Evolutionary conservation across 2,329 filamentous ascomycete species (phyloP).

Genomic region (Colletotrichum graminicola): DNA sequence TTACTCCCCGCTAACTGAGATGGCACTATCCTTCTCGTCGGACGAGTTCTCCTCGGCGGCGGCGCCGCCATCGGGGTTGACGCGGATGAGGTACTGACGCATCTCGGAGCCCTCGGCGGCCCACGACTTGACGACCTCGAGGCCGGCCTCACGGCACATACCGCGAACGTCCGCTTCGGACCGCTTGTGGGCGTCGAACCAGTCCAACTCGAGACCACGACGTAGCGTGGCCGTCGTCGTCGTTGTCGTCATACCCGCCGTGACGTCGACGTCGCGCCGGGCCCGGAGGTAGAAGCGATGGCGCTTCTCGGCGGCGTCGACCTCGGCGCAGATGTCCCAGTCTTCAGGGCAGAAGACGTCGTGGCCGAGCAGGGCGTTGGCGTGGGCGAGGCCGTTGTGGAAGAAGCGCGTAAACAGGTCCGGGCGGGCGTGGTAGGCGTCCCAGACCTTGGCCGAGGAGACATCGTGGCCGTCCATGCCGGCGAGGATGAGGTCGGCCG

Average conservation of each 20-base stretch:
- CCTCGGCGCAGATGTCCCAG: constrained; percentile 54
- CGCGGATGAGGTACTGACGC: constrained; percentile 52
- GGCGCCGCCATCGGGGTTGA: constrained; percentile 44
- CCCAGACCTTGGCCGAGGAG: constrained; percentile 55
- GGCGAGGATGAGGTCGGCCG: constrained; percentile 53
- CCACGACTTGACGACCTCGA: constrained; percentile 54
- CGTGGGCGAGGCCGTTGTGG: constrained; percentile 54
- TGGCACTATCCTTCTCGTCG: constrained; percentile 55
- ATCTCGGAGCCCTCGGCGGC: constrained; percentile 55
- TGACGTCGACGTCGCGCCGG: constrained; percentile 45
- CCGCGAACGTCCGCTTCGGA: constrained; percentile 51
- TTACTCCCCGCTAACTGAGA: constrained; percentile 21
- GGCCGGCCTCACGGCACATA: constrained; percentile 56
- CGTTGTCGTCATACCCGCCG: constrained; percentile 28
- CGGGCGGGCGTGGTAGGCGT: constrained; percentile 54
- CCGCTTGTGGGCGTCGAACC: constrained; percentile 60
- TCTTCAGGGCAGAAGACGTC: constrained; percentile 53
- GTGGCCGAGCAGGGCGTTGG: constrained; percentile 52
- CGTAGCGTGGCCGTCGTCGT: constrained; percentile 46
- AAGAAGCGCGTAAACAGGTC: constrained; percentile 55
- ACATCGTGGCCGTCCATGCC: constrained; percentile 58
- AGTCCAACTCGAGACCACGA: constrained; percentile 54
- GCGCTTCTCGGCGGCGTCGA: constrained; percentile 53
- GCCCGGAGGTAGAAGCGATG: constrained; percentile 57
- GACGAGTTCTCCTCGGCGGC: constrained; percentile 47